Evolutionary conservation across 257 asterid genomes (phyloP).

Genomic region (Fraxinus quadrangulata): DNA sequence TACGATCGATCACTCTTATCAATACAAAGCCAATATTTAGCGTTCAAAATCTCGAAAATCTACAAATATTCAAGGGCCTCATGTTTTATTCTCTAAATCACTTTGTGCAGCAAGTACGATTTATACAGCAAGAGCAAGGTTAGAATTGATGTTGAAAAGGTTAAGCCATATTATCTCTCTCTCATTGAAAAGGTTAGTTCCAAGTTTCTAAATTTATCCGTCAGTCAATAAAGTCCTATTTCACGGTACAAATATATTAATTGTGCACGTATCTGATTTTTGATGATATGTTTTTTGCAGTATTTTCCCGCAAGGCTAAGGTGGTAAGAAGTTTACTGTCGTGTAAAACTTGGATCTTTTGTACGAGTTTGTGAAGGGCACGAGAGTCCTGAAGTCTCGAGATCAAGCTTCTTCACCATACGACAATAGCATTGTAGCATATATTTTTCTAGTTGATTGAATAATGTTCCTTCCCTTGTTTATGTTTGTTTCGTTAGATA

Average conservation of each 20-base stretch:
- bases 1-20: conserved; percentile 9
- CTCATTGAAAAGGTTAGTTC: conserved; percentile 62
- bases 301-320: conserved; percentile 55
- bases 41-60: neutral
- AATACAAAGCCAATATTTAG: neutral
- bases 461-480: neutral
- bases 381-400: neutral
- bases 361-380: neutral
- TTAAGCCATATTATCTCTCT: conserved; percentile 77
- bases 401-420: neutral
- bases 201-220: neutral
- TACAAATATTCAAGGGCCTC: neutral
- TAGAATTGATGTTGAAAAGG: conserved; percentile 60
- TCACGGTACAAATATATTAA: neutral
- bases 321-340: conserved; percentile 41
- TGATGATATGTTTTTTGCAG: conserved; percentile 28
- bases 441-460: neutral
- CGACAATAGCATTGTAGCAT: neutral
- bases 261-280: neutral
- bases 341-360: neutral
- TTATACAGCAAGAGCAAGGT: conserved; percentile 83
- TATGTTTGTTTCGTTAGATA: neutral
- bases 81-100: neutral
- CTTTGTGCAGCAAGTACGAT: conserved; percentile 68
- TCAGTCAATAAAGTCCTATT: neutral